Percentiles rank a stretch among this genome's conserved stretches.
Conservation (phyloP, 192 early-diverging fungal genomes). For the Dissophora ornata region DNA sequence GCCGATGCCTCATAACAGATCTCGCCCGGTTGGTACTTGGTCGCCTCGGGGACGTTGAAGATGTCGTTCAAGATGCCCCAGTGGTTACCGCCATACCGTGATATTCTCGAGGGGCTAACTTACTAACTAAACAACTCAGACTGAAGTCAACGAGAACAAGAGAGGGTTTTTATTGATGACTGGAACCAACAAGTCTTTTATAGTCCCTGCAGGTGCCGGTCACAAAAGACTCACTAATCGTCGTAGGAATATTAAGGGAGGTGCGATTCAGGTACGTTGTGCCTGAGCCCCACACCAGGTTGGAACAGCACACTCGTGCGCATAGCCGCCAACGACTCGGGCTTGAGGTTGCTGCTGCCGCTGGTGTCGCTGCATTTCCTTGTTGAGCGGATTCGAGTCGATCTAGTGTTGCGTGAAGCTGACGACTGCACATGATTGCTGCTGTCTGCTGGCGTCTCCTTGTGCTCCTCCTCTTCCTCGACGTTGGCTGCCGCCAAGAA, state of each 20-base stretch:
- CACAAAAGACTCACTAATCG: no score
- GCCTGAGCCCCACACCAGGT: no score
- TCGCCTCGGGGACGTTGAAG: neutral
- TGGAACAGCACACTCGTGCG: no score
- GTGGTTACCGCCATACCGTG: slow-evolving; percentile 3
- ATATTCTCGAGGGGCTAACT: neutral
- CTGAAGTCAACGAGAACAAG: no score
- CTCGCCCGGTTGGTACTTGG: slow-evolving; percentile 10
- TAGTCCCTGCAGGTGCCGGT: no score
- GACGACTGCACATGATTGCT: slow-evolving; percentile 8
- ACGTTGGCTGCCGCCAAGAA: slow-evolving; percentile 2
- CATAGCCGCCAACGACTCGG: neutral
- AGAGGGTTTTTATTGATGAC: no score
- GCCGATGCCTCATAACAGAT: slow-evolving; percentile 4
- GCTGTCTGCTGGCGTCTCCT: neutral
- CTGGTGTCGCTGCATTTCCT: neutral
- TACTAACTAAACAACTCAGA: no score
- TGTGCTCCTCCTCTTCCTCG: slow-evolving; percentile 5
- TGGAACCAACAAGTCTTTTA: no score
- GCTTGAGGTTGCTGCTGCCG: neutral
- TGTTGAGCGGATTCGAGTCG: slow-evolving; percentile 3
- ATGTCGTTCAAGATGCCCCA: slow-evolving; percentile 4
- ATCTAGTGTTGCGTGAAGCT: slow-evolving; percentile 1
- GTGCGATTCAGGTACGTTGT: no score
- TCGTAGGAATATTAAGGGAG: no score